Evolutionary conservation across 306 rosid species (phyloP).

Genomic region (Rosa chinensis): DNA sequence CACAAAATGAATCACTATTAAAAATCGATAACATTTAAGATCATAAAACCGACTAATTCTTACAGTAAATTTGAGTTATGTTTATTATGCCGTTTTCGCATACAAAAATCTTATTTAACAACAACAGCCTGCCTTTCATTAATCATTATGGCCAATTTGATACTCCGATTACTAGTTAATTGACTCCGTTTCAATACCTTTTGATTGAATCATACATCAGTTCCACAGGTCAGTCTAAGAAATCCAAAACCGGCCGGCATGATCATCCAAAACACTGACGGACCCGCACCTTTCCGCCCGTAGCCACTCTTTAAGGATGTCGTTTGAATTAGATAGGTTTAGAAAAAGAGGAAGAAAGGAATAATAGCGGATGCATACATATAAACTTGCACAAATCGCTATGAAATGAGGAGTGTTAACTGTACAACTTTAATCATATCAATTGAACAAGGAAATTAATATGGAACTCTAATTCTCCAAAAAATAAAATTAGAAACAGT

Average conservation of each 20-base stretch:
- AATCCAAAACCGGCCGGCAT: background rate
- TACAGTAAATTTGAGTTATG: background rate
- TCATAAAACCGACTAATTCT: too few species aligned
- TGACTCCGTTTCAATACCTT: background rate
- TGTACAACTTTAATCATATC: background rate
- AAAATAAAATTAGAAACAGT: background rate
- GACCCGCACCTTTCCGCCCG: background rate
- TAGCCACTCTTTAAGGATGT: background rate
- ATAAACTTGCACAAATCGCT: too few species aligned
- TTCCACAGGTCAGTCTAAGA: background rate
- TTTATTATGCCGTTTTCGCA: too few species aligned
- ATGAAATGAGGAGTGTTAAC: too few species aligned
- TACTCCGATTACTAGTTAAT: too few species aligned
- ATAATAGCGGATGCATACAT: background rate
- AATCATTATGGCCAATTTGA: too few species aligned
- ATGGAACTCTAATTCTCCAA: background rate
- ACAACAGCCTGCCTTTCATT: too few species aligned
- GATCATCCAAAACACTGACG: background rate
- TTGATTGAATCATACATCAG: background rate
- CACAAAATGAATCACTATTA: too few species aligned
- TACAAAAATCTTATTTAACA: too few species aligned
- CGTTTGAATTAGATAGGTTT: background rate
- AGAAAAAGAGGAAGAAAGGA: background rate
- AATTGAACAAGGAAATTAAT: background rate
- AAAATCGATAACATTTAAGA: too few species aligned